phyloP scores from a whole-genome alignment of 1,139 yeast genomes.

The Nakaseomyces uthaithaninus region DNA sequence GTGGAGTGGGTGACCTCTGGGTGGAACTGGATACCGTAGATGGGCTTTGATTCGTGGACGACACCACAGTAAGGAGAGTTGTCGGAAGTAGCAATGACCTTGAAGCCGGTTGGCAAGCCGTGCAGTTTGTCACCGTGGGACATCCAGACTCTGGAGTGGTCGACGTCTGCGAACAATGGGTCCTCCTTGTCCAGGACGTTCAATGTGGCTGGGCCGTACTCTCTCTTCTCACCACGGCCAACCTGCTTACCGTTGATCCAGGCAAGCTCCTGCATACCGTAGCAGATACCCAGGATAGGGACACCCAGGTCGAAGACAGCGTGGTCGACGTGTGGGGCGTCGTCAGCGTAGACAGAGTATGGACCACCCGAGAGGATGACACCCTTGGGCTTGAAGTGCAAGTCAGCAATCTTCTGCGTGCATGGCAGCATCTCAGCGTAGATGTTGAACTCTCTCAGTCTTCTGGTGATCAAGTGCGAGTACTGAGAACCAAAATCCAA shows the following conservation, averaged over 20 bases:
- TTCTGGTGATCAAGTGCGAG: constrained; percentile 92
- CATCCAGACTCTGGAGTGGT: constrained; percentile 95
- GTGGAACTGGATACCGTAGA: constrained; percentile 96
- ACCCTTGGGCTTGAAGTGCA: constrained; percentile 94
- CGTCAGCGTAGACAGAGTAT: constrained; percentile 90
- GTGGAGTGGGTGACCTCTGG: constrained; percentile 97
- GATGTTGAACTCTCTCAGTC: constrained; percentile 94
- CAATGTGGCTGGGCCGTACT: constrained; percentile 93
- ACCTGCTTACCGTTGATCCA: constrained; percentile 97
- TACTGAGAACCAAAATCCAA: constrained; percentile 98
- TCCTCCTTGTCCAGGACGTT: constrained; percentile 60
- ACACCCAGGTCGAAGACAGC: constrained; percentile 84
- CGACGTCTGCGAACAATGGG: constrained; percentile 77
- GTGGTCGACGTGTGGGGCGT: constrained; percentile 95
- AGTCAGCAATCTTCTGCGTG: constrained; percentile 88
- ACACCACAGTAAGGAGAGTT: constrained; percentile 97
- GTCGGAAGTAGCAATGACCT: constrained; percentile 80
- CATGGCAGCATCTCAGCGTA: constrained; percentile 99
- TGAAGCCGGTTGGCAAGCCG: constrained; percentile 83
- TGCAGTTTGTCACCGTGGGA: constrained; percentile 96
- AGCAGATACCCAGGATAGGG: constrained; percentile 95
- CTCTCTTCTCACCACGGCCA: constrained; percentile 94
- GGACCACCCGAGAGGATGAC: constrained; percentile 96
- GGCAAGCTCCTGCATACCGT: constrained; percentile 98
- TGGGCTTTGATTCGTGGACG: constrained; percentile 60